Conservation (phyloP, 441 rosid genomes). For the Biscutella auriculata region DNA sequence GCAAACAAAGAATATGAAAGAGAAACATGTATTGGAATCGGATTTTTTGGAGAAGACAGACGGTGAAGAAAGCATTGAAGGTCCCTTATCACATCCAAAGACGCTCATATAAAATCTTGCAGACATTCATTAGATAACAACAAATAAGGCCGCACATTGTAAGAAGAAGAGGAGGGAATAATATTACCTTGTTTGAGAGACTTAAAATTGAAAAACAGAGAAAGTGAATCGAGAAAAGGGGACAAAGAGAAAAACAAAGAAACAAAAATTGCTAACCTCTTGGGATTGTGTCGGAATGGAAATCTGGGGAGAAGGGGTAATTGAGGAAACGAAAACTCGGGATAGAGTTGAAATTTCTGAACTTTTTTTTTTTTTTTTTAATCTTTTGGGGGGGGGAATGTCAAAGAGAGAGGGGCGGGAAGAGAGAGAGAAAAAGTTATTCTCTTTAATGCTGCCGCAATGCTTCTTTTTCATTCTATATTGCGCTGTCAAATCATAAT, state of each 20-base stretch:
- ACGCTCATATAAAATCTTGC: neutral
- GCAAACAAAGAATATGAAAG: neutral
- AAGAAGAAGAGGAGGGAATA: neutral
- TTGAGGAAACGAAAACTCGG: neutral
- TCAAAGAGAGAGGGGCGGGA: conserved; percentile 12
- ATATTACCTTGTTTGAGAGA: neutral
- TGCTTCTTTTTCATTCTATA: neutral
- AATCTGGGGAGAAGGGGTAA: neutral
- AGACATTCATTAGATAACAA: neutral
- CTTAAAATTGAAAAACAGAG: neutral
- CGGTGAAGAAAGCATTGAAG: neutral
- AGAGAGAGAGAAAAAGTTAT: conserved; percentile 17
- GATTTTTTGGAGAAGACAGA: neutral
- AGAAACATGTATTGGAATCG: neutral
- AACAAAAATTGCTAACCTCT: neutral
- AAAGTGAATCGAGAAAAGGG: neutral
- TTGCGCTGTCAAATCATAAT: neutral
- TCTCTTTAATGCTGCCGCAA: conserved; percentile 1
- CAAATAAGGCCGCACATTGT: neutral
- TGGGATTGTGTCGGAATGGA: conserved; percentile 15
- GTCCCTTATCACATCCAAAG: neutral
- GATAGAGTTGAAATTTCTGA: conserved; percentile 15
- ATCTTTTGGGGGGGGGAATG: too few relatives aligned
- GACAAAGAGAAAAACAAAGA: conserved; percentile 6
- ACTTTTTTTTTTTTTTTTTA: neutral